Evolutionary conservation across 176 grass and related monocot species (phyloP).

Genomic region (Carex kokanica): DNA sequence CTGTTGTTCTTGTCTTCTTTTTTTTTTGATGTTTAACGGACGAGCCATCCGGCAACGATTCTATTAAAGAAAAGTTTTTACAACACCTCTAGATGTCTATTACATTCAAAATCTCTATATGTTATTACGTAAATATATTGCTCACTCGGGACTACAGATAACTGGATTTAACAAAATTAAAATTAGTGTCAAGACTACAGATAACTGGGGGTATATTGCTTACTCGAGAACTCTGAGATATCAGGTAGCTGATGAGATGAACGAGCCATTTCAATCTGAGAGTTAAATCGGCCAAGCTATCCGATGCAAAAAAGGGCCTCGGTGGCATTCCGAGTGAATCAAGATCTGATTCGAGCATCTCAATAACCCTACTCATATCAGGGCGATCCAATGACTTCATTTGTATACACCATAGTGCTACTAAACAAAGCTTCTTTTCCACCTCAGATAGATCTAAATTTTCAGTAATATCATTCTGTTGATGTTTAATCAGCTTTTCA

Average conservation of each 20-base stretch:
- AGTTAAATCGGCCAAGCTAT: neutral
- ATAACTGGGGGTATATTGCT: neutral
- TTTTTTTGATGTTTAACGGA: too few relatives aligned
- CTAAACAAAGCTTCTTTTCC: slow-evolving; percentile 32
- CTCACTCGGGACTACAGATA: too few relatives aligned
- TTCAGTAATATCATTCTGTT: slow-evolving; percentile 10
- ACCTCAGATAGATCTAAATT: slow-evolving; percentile 33
- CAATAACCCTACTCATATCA: slow-evolving; percentile 20
- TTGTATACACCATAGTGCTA: neutral
- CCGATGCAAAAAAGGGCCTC: slow-evolving; percentile 2
- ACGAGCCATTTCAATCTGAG: neutral
- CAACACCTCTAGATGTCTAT: too few relatives aligned
- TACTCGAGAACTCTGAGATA: neutral
- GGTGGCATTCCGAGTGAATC: neutral
- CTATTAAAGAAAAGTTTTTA: too few relatives aligned
- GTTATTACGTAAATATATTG: neutral
- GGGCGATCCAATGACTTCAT: neutral
- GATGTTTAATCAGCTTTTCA: slow-evolving; percentile 41
- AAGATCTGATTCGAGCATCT: neutral
- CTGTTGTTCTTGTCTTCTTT: neutral
- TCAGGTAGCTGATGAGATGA: neutral
- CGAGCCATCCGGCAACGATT: too few relatives aligned
- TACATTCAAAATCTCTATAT: too few relatives aligned
- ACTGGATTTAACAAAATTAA: neutral
- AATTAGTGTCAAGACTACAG: neutral